Base-by-base conservation (phyloP, 768 basidiomycete genomes). In the Tulasnella sp. region DNA sequence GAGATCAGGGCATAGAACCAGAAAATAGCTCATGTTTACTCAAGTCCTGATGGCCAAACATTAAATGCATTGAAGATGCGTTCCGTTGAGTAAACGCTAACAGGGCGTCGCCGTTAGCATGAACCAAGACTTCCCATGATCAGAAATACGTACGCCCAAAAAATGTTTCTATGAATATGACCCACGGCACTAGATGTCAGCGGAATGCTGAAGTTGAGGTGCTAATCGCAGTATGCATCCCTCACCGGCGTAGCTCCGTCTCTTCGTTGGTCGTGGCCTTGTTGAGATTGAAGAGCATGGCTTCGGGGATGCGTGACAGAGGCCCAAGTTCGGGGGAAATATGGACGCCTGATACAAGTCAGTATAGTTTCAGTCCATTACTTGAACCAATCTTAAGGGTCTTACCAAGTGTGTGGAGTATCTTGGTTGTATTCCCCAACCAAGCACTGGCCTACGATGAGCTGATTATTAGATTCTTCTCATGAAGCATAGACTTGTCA, bases 71-170 rank as follows among this genome's bases (percentile, higher is more conserved):
- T 51, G 34, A 50, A 7, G 17, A 59, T 29, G 15, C 48, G 50
- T 24, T 59, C 58, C 47, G 43, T 41, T 27, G 30, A 29, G 17
- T 59, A 59, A 5, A 32, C 47, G 23, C 58, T 59, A 51, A 26
- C 17, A 27, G 47, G 30, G 10, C 29, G 11, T n/a, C 11, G 19
- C 13, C 26, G 47, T 21, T 48, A 48, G 47, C 5, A 48, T 48
- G n/a, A 48, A 38, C 15, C 34, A 15, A 7, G 34, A 7, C 15
- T 7, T 5, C 34, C 34, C 5, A 38, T 15, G 15, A 15, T 38
- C n/a, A n/a, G n/a, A 10, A 3, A 43, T 1, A 17, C 48, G 1
- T 50, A 59, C 58, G 49, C 26, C 58, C 58, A 59, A 41, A 59
- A 59, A 9, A 51, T 26, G 34, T 49, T 59, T 26, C 58, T 59